phyloP scores from a whole-genome alignment of 1,139 yeast species.

The Kurtzmaniella quercitrusa region DNA sequence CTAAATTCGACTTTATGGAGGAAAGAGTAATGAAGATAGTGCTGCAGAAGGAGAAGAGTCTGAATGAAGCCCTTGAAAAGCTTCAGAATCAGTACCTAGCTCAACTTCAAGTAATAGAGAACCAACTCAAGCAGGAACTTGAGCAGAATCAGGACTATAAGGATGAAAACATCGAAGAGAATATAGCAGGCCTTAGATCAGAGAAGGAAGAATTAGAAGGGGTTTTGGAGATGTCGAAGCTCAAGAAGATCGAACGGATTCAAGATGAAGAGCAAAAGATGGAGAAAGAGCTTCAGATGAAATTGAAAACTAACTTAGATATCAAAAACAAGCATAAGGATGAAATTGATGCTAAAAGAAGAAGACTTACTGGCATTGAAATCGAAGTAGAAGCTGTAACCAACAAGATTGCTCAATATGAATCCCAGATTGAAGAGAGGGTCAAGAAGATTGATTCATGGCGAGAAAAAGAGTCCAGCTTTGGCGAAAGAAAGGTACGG shows the following conservation, averaged over 20 bases:
- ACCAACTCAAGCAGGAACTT: conserved; percentile 29
- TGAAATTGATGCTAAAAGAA: neutral
- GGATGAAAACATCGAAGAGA: conserved; percentile 18
- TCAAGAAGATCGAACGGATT: conserved; percentile 12
- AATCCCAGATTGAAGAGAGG: neutral
- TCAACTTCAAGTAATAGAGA: conserved; percentile 29
- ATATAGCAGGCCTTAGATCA: conserved; percentile 15
- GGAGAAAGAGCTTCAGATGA: neutral
- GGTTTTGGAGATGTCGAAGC: conserved; percentile 12
- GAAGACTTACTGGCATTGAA: neutral
- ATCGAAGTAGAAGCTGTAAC: neutral
- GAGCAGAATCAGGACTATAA: conserved; percentile 22
- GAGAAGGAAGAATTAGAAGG: conserved; percentile 10
- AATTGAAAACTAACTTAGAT: neutral
- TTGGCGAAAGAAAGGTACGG: neutral
- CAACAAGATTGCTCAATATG: neutral
- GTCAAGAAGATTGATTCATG: neutral
- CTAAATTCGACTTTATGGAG: conserved; percentile 23
- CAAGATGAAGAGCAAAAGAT: conserved; percentile 11
- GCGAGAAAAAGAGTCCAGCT: neutral
- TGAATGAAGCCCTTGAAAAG: conserved; percentile 21
- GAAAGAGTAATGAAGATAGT: conserved; percentile 25
- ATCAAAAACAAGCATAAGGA: neutral
- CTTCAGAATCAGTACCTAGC: conserved; percentile 19
- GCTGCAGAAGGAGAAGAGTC: conserved; percentile 22